phyloP scores from a whole-genome alignment of 1,284 basidiomycete species.

The Gymnopus androsaceus region DNA sequence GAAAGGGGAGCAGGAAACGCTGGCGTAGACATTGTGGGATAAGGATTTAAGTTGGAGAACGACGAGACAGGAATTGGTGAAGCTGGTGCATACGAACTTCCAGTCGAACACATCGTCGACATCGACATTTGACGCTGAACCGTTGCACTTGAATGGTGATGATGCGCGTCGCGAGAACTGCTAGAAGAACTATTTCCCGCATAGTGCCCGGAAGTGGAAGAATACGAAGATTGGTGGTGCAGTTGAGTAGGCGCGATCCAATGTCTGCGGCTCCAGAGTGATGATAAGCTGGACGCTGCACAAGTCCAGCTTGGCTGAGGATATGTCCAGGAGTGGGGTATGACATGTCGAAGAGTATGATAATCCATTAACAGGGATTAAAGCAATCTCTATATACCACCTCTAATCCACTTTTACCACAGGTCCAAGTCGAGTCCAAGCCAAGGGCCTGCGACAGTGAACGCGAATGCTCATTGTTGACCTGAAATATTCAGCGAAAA shows the following conservation, averaged over 20 bases:
- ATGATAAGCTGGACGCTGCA: background rate
- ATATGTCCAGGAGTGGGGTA: conserved; percentile 6
- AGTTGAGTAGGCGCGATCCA: conserved; percentile 1
- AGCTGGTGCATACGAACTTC: background rate
- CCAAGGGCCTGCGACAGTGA: background rate
- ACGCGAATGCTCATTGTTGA: background rate
- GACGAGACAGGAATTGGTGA: background rate
- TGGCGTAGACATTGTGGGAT: background rate
- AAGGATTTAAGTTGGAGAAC: background rate
- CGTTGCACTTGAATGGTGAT: background rate
- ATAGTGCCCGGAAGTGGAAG: background rate
- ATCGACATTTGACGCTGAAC: background rate
- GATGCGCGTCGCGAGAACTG: background rate
- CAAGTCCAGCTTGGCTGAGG: background rate
- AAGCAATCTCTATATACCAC: background rate
- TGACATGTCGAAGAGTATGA: background rate
- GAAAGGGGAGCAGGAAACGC: background rate
- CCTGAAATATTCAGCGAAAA: background rate
- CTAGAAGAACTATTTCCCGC: background rate
- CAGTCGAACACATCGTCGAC: background rate
- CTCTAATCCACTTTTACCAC: background rate
- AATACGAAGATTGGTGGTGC: background rate
- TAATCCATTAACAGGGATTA: background rate
- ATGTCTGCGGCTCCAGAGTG: background rate
- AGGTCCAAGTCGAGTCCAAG: background rate